Conservation (phyloP, 2,329 filamentous ascomycete species). For the Penicillium sp. region DNA sequence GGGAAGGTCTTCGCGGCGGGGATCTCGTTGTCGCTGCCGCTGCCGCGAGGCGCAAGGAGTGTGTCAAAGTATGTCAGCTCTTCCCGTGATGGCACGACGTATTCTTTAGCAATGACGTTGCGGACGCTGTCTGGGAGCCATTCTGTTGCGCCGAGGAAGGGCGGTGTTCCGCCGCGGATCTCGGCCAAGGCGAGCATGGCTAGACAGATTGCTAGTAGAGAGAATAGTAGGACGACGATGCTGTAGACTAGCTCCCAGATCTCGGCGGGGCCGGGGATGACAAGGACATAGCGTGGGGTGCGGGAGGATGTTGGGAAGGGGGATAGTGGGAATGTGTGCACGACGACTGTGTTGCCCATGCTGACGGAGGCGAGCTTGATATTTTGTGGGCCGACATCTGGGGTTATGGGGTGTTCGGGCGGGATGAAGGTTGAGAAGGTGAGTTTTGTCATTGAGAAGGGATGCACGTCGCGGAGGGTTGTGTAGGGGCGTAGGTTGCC, state of each 20-base stretch:
- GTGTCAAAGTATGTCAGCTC: conserved; percentile 19
- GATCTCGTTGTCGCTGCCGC: background rate
- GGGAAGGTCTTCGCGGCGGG: conserved; percentile 1
- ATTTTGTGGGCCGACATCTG: conserved; percentile 54
- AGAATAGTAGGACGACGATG: conserved; percentile 57
- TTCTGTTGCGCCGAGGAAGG: conserved; percentile 56
- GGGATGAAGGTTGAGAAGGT: conserved; percentile 53
- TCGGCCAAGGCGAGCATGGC: conserved; percentile 63
- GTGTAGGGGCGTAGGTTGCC: conserved; percentile 52
- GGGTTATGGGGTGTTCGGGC: conserved; percentile 49
- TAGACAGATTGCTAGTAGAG: conserved; percentile 63
- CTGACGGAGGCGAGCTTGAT: conserved; percentile 79
- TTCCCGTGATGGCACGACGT: conserved; percentile 29
- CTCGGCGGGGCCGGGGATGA: conserved; percentile 56
- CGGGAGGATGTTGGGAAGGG: conserved; percentile 44
- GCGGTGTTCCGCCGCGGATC: conserved; percentile 56
- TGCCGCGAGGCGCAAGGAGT: conserved; percentile 6
- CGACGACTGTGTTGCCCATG: conserved; percentile 73
- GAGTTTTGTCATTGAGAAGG: conserved; percentile 59
- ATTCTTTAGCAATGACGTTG: conserved; percentile 41
- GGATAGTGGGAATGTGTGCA: conserved; percentile 73
- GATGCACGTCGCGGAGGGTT: conserved; percentile 56
- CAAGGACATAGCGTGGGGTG: conserved; percentile 68
- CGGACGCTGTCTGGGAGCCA: conserved; percentile 56
- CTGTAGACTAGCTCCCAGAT: conserved; percentile 54